Percentiles rank a stretch among this genome's conserved stretches.
Conservation (phyloP, 164 flowering plant species). For the Piper betle region DNA sequence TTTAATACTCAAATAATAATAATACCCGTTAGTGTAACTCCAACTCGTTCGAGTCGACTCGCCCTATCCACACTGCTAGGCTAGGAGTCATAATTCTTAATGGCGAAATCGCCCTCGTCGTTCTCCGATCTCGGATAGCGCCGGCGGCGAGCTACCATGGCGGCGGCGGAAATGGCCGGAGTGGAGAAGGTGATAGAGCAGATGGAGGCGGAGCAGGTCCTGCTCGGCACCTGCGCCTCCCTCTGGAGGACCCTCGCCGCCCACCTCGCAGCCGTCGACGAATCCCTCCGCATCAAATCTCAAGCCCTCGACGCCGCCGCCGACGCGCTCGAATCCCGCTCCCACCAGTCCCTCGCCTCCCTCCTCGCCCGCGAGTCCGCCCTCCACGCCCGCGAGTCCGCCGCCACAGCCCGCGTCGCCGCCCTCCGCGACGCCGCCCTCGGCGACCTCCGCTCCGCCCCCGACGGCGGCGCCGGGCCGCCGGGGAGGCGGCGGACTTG, state of each 20-base stretch:
- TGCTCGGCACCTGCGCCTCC: conserved; percentile 28
- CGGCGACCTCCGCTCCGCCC: conserved; percentile 15
- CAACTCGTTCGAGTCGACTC: no score
- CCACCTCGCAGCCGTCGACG: conserved; percentile 29
- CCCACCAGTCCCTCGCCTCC: conserved; percentile 24
- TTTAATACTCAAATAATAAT: no score
- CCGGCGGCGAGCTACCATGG: background rate
- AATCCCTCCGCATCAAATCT: conserved; percentile 22
- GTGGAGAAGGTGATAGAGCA: conserved; percentile 5
- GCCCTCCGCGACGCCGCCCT: conserved; percentile 24
- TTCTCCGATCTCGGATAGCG: no score
- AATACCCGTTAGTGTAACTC: no score
- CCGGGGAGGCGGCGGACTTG: conserved; percentile 11
- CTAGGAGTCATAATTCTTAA: no score
- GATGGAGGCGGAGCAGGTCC: conserved; percentile 25
- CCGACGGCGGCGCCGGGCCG: conserved; percentile 2
- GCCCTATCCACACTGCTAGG: no score
- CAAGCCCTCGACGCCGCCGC: conserved; percentile 28
- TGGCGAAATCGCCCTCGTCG: no score
- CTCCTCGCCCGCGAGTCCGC: conserved; percentile 29
- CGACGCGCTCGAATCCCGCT: conserved; percentile 24
- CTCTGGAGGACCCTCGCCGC: conserved; percentile 29
- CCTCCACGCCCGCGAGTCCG: conserved; percentile 32
- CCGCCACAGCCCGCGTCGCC: conserved; percentile 21
- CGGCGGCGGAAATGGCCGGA: conserved; percentile 2